Conservation (phyloP, 1,284 basidiomycete genomes). For the Ceraceosorus guamensis region DNA sequence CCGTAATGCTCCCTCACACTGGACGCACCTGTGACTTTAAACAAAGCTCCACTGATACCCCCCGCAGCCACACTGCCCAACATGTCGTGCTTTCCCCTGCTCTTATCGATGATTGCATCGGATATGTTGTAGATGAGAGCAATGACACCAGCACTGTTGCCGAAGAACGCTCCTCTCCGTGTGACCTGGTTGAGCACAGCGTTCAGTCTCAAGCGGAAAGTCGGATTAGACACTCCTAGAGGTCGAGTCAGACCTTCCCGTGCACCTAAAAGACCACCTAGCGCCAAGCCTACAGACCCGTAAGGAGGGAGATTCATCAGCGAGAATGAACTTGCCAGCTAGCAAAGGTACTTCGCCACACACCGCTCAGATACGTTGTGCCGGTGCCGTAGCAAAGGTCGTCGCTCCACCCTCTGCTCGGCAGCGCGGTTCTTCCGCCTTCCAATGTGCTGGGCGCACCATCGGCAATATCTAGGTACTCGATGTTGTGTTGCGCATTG, state of each 20-base stretch:
- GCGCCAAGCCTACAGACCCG: constrained; percentile 64
- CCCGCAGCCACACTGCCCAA: constrained; percentile 86
- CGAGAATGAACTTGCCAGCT: no score
- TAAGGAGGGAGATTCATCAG: no score
- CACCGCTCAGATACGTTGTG: constrained; percentile 94
- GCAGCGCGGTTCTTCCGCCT: constrained; percentile 45
- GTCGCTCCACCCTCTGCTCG: constrained; percentile 86
- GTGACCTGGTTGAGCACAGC: constrained; percentile 94
- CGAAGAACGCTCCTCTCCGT: constrained; percentile 90
- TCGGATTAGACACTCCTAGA: constrained; percentile 54
- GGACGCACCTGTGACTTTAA: constrained; percentile 79
- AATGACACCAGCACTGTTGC: constrained; percentile 94
- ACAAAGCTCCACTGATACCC: constrained; percentile 79
- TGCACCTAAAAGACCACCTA: constrained; percentile 91
- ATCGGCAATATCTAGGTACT: constrained; percentile 48
- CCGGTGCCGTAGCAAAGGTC: constrained; percentile 99
- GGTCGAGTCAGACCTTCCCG: constrained; percentile 85
- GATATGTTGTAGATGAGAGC: constrained; percentile 96
- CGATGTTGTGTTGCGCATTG: constrained; percentile 47
- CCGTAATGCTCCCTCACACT: constrained; percentile 14
- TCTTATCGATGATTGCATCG: constrained; percentile 83
- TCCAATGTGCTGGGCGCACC: constrained; percentile 39
- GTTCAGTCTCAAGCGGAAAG: constrained; percentile 82
- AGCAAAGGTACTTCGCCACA: no score
- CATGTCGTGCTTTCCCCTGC: constrained; percentile 85